Evolutionary conservation across 2,329 filamentous ascomycete species (phyloP), one percentile per base, ranked within the genome.

Genomic region (Aspergillus tanneri): DNA sequence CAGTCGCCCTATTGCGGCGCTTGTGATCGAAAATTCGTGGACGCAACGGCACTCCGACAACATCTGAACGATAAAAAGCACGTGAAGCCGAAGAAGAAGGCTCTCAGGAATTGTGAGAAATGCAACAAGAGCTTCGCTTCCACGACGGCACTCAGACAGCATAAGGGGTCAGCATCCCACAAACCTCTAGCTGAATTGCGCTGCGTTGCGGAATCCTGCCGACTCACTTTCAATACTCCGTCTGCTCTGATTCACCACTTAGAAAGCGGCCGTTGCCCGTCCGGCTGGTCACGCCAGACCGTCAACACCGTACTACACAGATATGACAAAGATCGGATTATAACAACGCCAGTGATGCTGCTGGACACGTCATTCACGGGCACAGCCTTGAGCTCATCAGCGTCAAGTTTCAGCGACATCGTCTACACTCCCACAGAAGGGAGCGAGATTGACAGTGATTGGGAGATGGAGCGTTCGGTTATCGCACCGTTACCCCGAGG

Each of bases 231-330:
- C 38, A 41, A 41, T 22, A n/a, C 11, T n/a, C 38, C 38, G 14
- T 41, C 38, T 12, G 38, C 38, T 41, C 22, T 41, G 4, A 24
- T 41, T 24, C 38, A 41, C 22, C 38, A 41, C 24, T n/a, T 41
- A 11, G 38, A 41, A 22, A 41, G 38, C 16, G 38, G 38, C 18
- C 22, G 38, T 18, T 41, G 38, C 16, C 12, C 38, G 22, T 41
- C 38, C 11, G 38, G 38, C 21, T 41, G 38, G 38, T 25, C 38
- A 25, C 38, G 38, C 9, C 22, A 41, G n/a, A 24, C 11, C 9
- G 14, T 41, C 21, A 41, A 41, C 38, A 12, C 24, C 22, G 22
- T 41, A 18, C 38, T 41, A 8, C 38, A 41, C 22, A 2, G 6
- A n/a, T 41, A 24, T 28, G 38, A 41, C 16, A 41, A 12, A 12